Percentiles rank a stretch among this genome's conserved stretches.
These are phyloP conservation scores for Xylaria sp. DNA, from an alignment of 2,329 filamentous ascomycete species.

Conservation along the genomic window DNA sequence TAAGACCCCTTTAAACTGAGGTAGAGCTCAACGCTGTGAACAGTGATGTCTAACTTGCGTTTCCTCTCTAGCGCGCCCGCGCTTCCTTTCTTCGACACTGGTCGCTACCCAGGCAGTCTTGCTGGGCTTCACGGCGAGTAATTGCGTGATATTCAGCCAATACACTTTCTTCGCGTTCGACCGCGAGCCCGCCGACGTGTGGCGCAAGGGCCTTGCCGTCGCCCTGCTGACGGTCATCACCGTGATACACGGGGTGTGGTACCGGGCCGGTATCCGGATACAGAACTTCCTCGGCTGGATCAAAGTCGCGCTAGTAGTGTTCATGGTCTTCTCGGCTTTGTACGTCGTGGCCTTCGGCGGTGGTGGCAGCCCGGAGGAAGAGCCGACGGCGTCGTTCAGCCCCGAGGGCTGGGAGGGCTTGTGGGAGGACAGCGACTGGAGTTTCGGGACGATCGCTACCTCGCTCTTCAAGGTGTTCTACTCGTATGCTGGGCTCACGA, in stretches of 20 bases:
- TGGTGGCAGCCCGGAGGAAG: slow-evolving; percentile 40
- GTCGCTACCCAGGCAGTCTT: slow-evolving; percentile 72
- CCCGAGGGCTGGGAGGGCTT: slow-evolving; percentile 60
- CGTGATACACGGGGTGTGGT: slow-evolving; percentile 67
- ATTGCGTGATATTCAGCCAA: slow-evolving; percentile 75
- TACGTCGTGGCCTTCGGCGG: slow-evolving; percentile 65
- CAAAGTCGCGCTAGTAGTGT: slow-evolving; percentile 68
- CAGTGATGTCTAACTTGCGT: neutral
- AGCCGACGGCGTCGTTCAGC: slow-evolving; percentile 22
- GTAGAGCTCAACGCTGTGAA: too few relatives aligned
- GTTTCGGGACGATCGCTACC: slow-evolving; percentile 73
- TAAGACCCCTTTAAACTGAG: too few relatives aligned
- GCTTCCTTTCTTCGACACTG: slow-evolving; percentile 72
- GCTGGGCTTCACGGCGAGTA: slow-evolving; percentile 74
- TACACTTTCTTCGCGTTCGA: slow-evolving; percentile 71
- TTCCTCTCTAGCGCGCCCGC: slow-evolving; percentile 57
- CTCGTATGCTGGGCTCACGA: slow-evolving; percentile 73
- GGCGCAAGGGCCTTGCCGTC: slow-evolving; percentile 67
- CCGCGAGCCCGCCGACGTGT: slow-evolving; percentile 60
- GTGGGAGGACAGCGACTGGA: slow-evolving; percentile 75
- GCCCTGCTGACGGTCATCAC: slow-evolving; percentile 67
- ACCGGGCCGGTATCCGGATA: slow-evolving; percentile 66
- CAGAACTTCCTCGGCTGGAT: slow-evolving; percentile 72
- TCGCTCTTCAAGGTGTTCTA: slow-evolving; percentile 76
- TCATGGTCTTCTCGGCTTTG: slow-evolving; percentile 70